Percentiles rank a stretch among this genome's conserved stretches.
Evolutionary conservation across 371 early-diverging fungal species (phyloP).

Genomic region (Saksenaea vasiformis): DNA sequence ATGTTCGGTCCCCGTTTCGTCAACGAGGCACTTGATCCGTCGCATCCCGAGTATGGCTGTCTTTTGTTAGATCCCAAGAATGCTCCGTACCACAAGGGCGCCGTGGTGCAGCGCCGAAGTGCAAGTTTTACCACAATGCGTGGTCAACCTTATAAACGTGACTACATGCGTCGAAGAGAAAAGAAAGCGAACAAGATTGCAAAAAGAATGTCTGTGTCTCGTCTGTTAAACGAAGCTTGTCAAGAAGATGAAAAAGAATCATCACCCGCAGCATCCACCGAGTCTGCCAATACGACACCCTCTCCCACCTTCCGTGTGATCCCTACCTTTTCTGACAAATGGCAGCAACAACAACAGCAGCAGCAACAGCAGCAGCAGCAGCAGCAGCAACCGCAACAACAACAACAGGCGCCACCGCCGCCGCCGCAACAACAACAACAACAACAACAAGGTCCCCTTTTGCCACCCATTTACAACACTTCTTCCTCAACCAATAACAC

Average conservation of each 20-base stretch:
- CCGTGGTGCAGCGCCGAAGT: slow-evolving; percentile 11
- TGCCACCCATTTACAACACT: slow-evolving; percentile 5
- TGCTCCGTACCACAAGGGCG: slow-evolving; percentile 13
- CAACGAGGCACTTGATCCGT: slow-evolving; percentile 53
- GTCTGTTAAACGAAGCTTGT: slow-evolving; percentile 24
- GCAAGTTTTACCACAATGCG: slow-evolving; percentile 13
- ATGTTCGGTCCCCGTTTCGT: slow-evolving; percentile 64
- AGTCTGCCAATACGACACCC: slow-evolving; percentile 25
- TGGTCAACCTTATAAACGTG: slow-evolving; percentile 14
- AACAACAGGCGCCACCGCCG: not conserved
- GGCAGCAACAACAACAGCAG: slow-evolving; percentile 6
- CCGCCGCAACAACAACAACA: not conserved
- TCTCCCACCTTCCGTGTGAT: slow-evolving; percentile 36
- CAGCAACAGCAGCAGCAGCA: slow-evolving; percentile 6
- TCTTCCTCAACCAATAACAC: not conserved
- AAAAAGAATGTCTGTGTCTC: slow-evolving; percentile 33
- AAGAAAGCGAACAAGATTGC: slow-evolving; percentile 11
- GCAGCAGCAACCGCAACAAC: too few relatives aligned
- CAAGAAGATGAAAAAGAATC: slow-evolving; percentile 7
- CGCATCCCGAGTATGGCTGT: slow-evolving; percentile 51
- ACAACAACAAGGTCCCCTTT: slow-evolving; percentile 1
- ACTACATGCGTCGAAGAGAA: slow-evolving; percentile 8
- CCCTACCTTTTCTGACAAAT: slow-evolving; percentile 24
- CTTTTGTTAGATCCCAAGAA: slow-evolving; percentile 39
- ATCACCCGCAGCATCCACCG: slow-evolving; percentile 3